Evolutionary conservation across 2,329 filamentous ascomycete genomes (phyloP), one percentile per base, ranked within the genome.

Genomic region (Aspergillus unguis): DNA sequence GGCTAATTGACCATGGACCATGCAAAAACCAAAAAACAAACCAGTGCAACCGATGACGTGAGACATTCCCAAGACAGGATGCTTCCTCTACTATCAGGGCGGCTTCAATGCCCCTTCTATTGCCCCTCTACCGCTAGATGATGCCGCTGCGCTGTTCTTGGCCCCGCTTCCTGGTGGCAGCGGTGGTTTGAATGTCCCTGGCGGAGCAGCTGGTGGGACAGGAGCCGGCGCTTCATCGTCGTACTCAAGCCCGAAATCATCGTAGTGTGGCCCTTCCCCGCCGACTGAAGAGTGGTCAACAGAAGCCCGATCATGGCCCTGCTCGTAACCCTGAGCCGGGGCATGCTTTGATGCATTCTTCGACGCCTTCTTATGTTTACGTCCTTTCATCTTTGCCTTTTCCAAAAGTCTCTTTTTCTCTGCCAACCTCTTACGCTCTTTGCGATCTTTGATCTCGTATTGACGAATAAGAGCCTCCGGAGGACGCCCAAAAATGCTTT

Each of bases 391-490:
- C 76, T 96, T 95, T 25, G 92, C 91, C 73, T 96, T 96, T 68
- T 96, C 92, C 50, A 96, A 73, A 31, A 95, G 75, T 44, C 92
- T 80, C 56, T 87, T 85, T 65, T 92, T 88, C 71, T 96, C 90
- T n/a, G 88, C 90, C 60, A 92, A 80, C 58, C 92, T 84, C 64
- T 90, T 89, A 44, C 90, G 86, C 67, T 90, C 85, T 55, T 88
- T 87, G 33, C 90, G 85, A 66, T 96, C 94, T 70, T 96, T 96
- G 68, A 92, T 88, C 73, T 99, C 94, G 67, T 97, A 99, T 57
- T 91, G 85, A 37, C 89, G 84, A 58, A 97, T 95, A 50, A 99
- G 75, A 45, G 90, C 90, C 62, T 84, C 81, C 0, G 94, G 94
- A 2, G 88, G 88, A 48, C 81, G 81, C n/a, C 92, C 92, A 68